Percentiles rank a stretch among this genome's conserved stretches.
These are phyloP conservation scores for Fennellomyces sp. DNA, from an alignment of 371 early-diverging fungal genomes.

Conservation along the genomic window DNA sequence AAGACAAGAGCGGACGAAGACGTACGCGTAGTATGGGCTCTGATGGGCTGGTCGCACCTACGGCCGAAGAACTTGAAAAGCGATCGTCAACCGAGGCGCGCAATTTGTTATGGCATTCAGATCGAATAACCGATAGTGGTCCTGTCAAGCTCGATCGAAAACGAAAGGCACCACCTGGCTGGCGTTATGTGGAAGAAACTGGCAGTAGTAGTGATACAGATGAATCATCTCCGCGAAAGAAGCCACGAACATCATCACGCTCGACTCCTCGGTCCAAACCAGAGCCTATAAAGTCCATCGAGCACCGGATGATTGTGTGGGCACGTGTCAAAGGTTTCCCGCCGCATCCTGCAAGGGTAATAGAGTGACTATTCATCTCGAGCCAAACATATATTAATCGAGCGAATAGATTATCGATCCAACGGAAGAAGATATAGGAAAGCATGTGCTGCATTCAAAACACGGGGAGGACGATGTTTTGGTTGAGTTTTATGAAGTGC, in stretches of 20 bases:
- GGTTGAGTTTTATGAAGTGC: slow-evolving; percentile 34
- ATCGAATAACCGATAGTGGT: background rate
- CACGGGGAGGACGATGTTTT: slow-evolving; percentile 13
- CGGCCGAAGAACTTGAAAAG: slow-evolving; percentile 15
- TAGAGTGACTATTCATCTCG: background rate
- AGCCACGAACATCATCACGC: background rate
- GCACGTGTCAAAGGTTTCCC: slow-evolving; percentile 49
- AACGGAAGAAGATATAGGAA: slow-evolving; percentile 20
- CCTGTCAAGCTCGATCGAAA: slow-evolving; percentile 14
- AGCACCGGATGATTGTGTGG: slow-evolving; percentile 38
- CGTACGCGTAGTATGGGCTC: slow-evolving; percentile 29
- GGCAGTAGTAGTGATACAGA: slow-evolving; percentile 4
- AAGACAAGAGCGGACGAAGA: slow-evolving; percentile 4
- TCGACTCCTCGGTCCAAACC: background rate
- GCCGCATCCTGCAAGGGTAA: slow-evolving; percentile 45
- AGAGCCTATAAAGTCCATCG: slow-evolving; percentile 14
- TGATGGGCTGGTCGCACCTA: slow-evolving; percentile 21
- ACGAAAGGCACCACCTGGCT: slow-evolving; percentile 26
- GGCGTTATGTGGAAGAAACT: slow-evolving; percentile 19
- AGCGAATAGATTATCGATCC: slow-evolving; percentile 31
- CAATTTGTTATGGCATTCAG: slow-evolving; percentile 20
- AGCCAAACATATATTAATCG: background rate
- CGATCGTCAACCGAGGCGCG: slow-evolving; percentile 20
- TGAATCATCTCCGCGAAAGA: background rate
- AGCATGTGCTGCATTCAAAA: slow-evolving; percentile 17